Evolutionary conservation across 2,329 filamentous ascomycete species (phyloP).

Genomic region (Paramyrothecium roridum): DNA sequence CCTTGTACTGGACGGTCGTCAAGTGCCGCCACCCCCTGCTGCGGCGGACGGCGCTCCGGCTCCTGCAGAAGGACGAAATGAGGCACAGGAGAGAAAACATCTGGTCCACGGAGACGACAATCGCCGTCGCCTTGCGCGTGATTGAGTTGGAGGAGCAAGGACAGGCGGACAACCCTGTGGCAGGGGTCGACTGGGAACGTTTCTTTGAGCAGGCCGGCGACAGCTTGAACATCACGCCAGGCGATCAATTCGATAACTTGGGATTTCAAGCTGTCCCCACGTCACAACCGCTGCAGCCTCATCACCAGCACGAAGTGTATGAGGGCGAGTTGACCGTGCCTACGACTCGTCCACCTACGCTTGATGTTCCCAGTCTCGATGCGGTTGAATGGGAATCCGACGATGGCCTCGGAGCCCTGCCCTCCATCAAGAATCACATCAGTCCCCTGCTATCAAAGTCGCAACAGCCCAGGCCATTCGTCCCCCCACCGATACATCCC

Average conservation of each 20-base stretch:
- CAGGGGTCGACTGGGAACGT: neutral
- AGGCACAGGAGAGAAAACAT: slow-evolving; percentile 33
- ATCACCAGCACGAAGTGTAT: neutral
- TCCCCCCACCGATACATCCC: slow-evolving; percentile 9
- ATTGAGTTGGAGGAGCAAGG: slow-evolving; percentile 31
- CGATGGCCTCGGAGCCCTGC: neutral
- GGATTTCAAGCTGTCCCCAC: neutral
- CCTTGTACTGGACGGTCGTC: slow-evolving; percentile 35
- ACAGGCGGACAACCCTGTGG: neutral
- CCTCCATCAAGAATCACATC: neutral
- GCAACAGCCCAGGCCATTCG: neutral
- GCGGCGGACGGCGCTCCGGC: slow-evolving; percentile 31
- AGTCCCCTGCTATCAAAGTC: neutral
- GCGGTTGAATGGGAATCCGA: neutral
- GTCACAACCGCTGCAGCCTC: too few relatives aligned
- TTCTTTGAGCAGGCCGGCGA: neutral
- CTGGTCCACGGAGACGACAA: slow-evolving; percentile 30
- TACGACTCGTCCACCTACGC: neutral
- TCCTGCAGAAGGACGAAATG: slow-evolving; percentile 27
- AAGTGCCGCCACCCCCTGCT: slow-evolving; percentile 39
- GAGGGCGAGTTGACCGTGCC: slow-evolving; percentile 3
- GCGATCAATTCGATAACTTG: neutral
- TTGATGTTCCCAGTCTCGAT: neutral
- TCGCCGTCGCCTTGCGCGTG: slow-evolving; percentile 27
- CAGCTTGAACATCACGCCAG: neutral